Evolutionary conservation across 768 basidiomycete species (phyloP), one percentile per base, ranked within the genome.

Genomic region (Agaricus sinodeliciosus): DNA sequence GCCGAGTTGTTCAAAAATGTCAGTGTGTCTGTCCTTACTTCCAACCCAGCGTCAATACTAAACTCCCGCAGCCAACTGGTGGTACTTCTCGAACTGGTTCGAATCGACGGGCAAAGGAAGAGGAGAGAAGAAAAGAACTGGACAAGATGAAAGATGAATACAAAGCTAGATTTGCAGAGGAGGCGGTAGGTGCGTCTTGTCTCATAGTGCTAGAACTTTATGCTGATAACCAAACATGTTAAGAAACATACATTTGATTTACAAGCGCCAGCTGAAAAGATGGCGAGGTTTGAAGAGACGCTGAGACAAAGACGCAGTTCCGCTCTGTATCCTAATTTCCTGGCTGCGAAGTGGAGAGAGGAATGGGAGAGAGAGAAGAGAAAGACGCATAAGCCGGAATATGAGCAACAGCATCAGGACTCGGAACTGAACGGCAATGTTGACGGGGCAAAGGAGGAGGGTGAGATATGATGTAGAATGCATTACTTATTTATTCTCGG

Each of bases 61-160:
- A 43, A 19, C 8, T 22, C 37, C 27, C 25, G 16, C 42, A 78
- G 76, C 58, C 72, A n/a, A 72, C 72, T 15, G 74, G 72, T 47
- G 72, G 57, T 52, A 71, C 74, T 35, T 70, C 77, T 9, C 69
- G 65, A 13, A 74, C 77, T 26, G 75, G 75, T 18, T 42, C 49
- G 13, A 48, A 53, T 42, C 36, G 77, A 43, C 68, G 74, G 15
- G 71, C 74, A 42, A 76, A 74, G 55, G 80, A 85, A n/a, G 85
- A 87, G 57, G 85, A 87, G 61, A 72, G 84, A 44, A 73, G 79
- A 52, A 83, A 76, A 58, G 84, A 90, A 53, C 60, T 89, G 59
- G 74, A 82, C 60, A 79, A 72, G 61, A 78, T 85, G 82, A 76
- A 84, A 51, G 83, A 88, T 36, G 87, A 87, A 36, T 83, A 82